These are phyloP conservation scores for Keithomyces neogunnii DNA, from an alignment of 2,329 filamentous ascomycete genomes.

Conservation along the genomic window DNA sequence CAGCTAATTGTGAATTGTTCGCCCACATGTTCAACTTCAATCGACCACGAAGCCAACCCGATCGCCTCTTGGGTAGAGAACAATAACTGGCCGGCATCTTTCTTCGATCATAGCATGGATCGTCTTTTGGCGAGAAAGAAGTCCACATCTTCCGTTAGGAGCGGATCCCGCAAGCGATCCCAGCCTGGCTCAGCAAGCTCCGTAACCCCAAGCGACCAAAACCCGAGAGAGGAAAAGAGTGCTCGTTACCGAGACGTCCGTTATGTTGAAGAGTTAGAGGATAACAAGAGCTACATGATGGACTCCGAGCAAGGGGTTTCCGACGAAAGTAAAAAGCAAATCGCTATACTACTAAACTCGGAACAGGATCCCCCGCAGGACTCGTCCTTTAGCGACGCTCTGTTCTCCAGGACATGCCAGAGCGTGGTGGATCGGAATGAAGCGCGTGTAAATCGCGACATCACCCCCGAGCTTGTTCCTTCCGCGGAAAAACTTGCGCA, in stretches of 20 bases:
- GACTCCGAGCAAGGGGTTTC: background rate
- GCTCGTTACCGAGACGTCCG: background rate
- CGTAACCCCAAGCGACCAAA: constrained; percentile 1
- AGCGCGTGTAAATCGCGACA: background rate
- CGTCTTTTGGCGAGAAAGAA: background rate
- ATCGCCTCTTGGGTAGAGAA: background rate
- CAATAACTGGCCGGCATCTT: background rate
- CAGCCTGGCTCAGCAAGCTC: constrained; percentile 1
- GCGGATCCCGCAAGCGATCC: background rate
- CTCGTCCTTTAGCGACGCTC: background rate
- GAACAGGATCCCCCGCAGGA: background rate
- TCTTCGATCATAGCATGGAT: background rate
- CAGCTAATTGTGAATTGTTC: background rate
- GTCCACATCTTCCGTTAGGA: background rate
- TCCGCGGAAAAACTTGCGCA: constrained; percentile 1
- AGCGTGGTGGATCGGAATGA: constrained; percentile 2
- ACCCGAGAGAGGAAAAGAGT: background rate
- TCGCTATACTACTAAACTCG: background rate
- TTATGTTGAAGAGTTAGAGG: background rate
- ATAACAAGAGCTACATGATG: background rate
- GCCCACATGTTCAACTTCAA: background rate
- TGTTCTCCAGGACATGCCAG: background rate
- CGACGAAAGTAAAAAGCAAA: background rate
- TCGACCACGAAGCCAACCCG: background rate
- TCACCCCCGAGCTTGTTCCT: background rate